These are phyloP conservation scores for Alternaria novae-zelandiae DNA, from an alignment of 2,329 filamentous ascomycete genomes.

Conservation along the genomic window DNA sequence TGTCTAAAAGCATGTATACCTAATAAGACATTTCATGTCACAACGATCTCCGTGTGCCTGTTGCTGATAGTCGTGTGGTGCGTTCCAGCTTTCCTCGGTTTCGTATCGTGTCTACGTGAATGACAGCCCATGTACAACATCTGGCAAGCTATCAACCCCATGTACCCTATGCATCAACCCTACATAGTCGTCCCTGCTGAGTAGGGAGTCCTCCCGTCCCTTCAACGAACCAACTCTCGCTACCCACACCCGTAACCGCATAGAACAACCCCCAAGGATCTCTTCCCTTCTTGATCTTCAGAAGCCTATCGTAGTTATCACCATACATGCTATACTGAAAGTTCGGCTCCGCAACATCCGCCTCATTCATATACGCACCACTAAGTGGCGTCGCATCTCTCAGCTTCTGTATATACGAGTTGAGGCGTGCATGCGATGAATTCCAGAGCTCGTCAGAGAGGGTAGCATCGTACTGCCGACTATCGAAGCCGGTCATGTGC, in stretches of 20 bases:
- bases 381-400: slow-evolving; percentile 29
- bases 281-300: slow-evolving; percentile 25
- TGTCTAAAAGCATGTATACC: too few species aligned
- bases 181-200: slow-evolving; percentile 36
- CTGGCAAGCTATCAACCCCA: neutral
- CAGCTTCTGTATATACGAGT: slow-evolving; percentile 30
- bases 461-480: slow-evolving; percentile 23
- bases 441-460: slow-evolving; percentile 27
- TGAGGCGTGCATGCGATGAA: slow-evolving; percentile 27
- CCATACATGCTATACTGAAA: slow-evolving; percentile 38
- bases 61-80: too few species aligned
- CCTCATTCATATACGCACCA: slow-evolving; percentile 48
- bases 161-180: neutral
- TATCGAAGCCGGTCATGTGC: slow-evolving; percentile 38
- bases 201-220: slow-evolving; percentile 31
- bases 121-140: neutral
- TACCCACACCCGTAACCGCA: slow-evolving; percentile 32
- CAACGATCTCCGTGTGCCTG: too few species aligned
- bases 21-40: too few species aligned
- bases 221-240: slow-evolving; percentile 33
- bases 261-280: slow-evolving; percentile 41
- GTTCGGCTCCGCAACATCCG: slow-evolving; percentile 33
- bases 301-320: slow-evolving; percentile 28
- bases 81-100: too few species aligned
- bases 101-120: too few species aligned